Percentiles rank a stretch among this genome's conserved stretches.
These are phyloP conservation scores for Dichotomocladium elegans DNA, from an alignment of 371 early-diverging fungal genomes.

Conservation along the genomic window DNA sequence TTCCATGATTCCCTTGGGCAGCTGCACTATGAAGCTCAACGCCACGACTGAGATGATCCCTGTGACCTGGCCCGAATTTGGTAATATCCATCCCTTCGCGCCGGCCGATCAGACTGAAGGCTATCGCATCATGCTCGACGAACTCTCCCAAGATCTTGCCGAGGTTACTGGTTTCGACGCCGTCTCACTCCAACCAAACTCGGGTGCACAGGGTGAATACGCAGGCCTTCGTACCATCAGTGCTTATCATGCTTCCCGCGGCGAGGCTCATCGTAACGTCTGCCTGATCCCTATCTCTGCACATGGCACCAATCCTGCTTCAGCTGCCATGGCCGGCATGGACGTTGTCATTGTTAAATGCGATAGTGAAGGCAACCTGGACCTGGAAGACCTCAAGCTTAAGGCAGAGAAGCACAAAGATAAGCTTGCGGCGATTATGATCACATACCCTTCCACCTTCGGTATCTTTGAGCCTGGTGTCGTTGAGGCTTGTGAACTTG, in stretches of 20 bases:
- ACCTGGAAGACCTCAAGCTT: constrained; percentile 80
- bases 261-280: constrained; percentile 81
- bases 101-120: constrained; percentile 90
- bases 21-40: constrained; percentile 98
- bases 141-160: constrained; percentile 82
- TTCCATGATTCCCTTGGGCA: constrained; percentile 97
- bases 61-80: constrained; percentile 95
- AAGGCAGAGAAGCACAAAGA: constrained; percentile 86
- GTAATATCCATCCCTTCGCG: constrained; percentile 94
- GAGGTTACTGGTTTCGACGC: constrained; percentile 93
- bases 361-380: constrained; percentile 85
- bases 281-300: constrained; percentile 97
- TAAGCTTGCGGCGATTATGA: constrained; percentile 90
- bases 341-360: constrained; percentile 92
- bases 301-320: constrained; percentile 99
- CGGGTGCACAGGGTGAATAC: constrained; percentile 98
- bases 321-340: constrained; percentile 95
- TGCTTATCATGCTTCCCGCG: constrained; percentile 83
- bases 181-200: constrained; percentile 94
- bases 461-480: constrained; percentile 95
- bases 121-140: constrained; percentile 79
- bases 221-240: constrained; percentile 92
- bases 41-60: constrained; percentile 98
- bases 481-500: constrained; percentile 78
- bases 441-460: constrained; percentile 97